Evolutionary conservation across 148 eudicot genomes (phyloP).

Genomic region (Talinum fruticosum): DNA sequence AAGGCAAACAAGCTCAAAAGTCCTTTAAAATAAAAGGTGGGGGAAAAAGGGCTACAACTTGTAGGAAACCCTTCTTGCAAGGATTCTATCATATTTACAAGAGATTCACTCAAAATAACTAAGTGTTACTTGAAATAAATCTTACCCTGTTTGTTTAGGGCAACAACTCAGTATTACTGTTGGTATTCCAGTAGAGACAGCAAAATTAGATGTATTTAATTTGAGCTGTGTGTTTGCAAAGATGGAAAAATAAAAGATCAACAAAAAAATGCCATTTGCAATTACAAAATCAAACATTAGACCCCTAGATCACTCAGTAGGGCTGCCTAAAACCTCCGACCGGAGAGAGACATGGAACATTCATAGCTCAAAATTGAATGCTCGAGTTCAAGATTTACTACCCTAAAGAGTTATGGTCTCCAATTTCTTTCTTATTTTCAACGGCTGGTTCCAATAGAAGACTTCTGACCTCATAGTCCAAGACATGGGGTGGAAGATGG

Average conservation of each 20-base stretch:
- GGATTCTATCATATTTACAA: too few species aligned
- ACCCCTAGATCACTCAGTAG: not conserved
- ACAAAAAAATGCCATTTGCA: constrained; percentile 7
- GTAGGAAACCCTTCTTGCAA: too few species aligned
- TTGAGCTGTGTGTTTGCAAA: not conserved
- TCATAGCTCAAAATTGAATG: constrained; percentile 8
- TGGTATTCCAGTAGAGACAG: not conserved
- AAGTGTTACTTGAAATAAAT: too few species aligned
- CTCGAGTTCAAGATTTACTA: not conserved
- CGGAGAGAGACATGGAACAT: not conserved
- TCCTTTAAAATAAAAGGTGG: too few species aligned
- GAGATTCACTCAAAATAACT: too few species aligned
- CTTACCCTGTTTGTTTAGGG: too few species aligned
- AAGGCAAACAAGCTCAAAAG: too few species aligned
- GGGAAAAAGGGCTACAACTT: too few species aligned
- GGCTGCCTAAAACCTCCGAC: not conserved
- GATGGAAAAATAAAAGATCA: not conserved
- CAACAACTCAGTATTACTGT: not conserved
- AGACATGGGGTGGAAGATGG: not conserved
- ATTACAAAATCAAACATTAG: constrained; percentile 5
- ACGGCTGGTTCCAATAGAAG: constrained; percentile 8
- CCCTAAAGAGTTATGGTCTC: not conserved
- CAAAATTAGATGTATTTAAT: not conserved
- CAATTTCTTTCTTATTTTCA: constrained; percentile 5
- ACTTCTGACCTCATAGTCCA: constrained; percentile 6